Evolutionary conservation across 2,329 filamentous ascomycete species (phyloP), one percentile per base, ranked within the genome.

Genomic region (Penicillium decumbens): DNA sequence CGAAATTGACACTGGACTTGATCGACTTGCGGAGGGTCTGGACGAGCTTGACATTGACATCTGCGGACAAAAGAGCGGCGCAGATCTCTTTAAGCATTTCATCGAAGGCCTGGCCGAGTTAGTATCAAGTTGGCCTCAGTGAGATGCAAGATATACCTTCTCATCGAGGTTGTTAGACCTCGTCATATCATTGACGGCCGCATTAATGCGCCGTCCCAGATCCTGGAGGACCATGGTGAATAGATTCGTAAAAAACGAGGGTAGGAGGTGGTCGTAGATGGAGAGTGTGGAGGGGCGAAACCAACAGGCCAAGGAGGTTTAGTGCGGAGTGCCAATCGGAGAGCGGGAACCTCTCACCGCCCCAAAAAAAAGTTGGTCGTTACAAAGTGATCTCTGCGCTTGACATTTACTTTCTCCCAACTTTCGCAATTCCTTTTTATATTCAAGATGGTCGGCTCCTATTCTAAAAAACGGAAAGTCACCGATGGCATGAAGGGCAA

Each of bases 1-100:
- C 90, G 76, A 98, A 95, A 75, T 96, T 95, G 72, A 98, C 93
- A 28, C 85, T 82, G 51, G 80, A 75, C 68, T 90, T 90, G 69
- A 98, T 97, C 29, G 91, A 95, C 72, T 95, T 95, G 60, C 92
- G 89, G 41, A 98, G 83, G 62, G 86, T 84, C 65, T 88, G 84
- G 52, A 98, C 93, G 45, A 98, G 88, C 64, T 88, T 87, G 58
- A 98, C 88, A 71, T 97, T 98, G 67, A 98, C 93, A 65, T 98
- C 93, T 72, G 93, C 89, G 78, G 95, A 91, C 66, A 97, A 83
- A 18, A 98, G 87, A 54, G 93, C 93, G 58, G 91, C 84, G 70
- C 90, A 95, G 65, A 98, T 97, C 74, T 97, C 91, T 76, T 97
- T 97, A 70, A 98, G 81, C 93, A 98, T 98, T 64, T 81, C 80